phyloP scores from a whole-genome alignment of 1,139 yeast genomes.

The Diutina scorzettiae region DNA sequence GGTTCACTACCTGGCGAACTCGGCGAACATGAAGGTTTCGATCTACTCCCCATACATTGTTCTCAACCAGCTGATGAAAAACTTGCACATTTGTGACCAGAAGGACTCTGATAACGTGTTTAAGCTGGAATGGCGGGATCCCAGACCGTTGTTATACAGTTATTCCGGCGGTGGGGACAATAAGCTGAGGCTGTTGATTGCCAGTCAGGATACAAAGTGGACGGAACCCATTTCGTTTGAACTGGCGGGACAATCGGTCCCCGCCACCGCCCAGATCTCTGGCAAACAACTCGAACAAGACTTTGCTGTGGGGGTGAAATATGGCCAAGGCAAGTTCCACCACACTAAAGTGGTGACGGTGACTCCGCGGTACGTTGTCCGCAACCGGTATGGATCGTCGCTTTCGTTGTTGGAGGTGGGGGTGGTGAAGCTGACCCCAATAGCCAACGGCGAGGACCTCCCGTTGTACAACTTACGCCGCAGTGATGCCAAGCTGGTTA shows the following conservation, averaged over 20 bases:
- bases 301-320: conserved; percentile 63
- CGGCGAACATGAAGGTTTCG: conserved; percentile 47
- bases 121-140: conserved; percentile 1
- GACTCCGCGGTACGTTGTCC: conserved; percentile 71
- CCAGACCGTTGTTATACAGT: background rate
- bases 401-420: conserved; percentile 64
- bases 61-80: conserved; percentile 32
- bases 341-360: conserved; percentile 68
- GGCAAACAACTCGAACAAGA: conserved; percentile 58
- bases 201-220: conserved; percentile 45
- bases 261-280: conserved; percentile 45
- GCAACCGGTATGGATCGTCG: conserved; percentile 46
- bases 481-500: conserved; percentile 38
- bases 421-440: conserved; percentile 30
- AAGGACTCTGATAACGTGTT: background rate
- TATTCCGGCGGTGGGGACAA: background rate
- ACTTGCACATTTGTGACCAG: background rate
- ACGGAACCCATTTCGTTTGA: conserved; percentile 75
- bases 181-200: background rate
- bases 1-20: conserved; percentile 43
- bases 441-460: conserved; percentile 36
- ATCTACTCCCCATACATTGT: conserved; percentile 77
- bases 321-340: conserved; percentile 81
- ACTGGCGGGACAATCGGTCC: conserved; percentile 76
- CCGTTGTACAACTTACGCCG: conserved; percentile 60